Percentiles rank a stretch among this genome's conserved stretches.
Conservation (phyloP, 73 alveolate genomes). For the Paramecium octaurelia region DNA sequence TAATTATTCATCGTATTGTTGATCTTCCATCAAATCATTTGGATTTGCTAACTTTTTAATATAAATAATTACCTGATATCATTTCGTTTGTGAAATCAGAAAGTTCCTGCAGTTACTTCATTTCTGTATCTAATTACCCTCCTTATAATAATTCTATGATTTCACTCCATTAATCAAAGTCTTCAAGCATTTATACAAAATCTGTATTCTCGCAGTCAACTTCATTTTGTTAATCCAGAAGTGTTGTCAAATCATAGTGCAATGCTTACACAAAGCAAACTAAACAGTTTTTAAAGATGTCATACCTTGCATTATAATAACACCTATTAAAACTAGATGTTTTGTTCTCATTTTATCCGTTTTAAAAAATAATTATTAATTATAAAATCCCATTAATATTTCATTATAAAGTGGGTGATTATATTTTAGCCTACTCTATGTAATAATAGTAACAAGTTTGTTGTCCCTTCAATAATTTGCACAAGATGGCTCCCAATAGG, state of each 20-base stretch:
- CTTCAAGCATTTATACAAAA: background rate
- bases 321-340: conserved; percentile 17
- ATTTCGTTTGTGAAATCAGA: background rate
- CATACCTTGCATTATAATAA: conserved; percentile 4
- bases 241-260: background rate
- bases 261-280: conserved; percentile 31
- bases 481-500: background rate
- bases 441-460: background rate
- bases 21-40: background rate
- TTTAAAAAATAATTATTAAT: conserved; percentile 5
- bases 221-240: conserved; percentile 1
- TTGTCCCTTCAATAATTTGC: background rate
- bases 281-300: background rate
- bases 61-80: background rate
- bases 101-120: background rate
- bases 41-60: background rate
- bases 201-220: conserved; percentile 24
- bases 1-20: background rate
- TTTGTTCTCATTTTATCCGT: conserved; percentile 27
- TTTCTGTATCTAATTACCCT: background rate
- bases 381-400: background rate
- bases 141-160: background rate
- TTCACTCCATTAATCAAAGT: conserved; percentile 16
- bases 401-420: background rate
- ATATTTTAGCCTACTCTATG: background rate